Base-by-base conservation (phyloP, 2,329 filamentous ascomycete genomes). In the Clonostachys solani region DNA sequence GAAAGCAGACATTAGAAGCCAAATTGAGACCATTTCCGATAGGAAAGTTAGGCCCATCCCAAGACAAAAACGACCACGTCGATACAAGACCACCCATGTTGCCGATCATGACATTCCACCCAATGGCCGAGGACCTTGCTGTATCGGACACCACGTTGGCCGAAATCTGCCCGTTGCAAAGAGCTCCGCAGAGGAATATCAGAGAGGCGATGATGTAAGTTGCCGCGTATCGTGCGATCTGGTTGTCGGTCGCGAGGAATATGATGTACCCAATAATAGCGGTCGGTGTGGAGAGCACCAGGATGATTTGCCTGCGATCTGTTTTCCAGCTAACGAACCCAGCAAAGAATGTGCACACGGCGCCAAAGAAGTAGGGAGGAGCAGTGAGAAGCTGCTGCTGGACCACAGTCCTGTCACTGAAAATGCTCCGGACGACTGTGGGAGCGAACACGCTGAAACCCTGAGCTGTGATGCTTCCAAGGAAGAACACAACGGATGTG, bases 141-240 rank as follows among this genome's bases (percentile, higher is more conserved):
- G 86, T 87, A 54, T 89, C 86, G 5, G 81, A 83, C 8, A 88
- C 77, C 0, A 89, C 84, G 54, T 89, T 89, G 8, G 84, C 85
- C 0, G 83, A 80, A 1, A 78, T 80, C 47, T 88, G 77, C 0
- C 84, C 84, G 51, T 86, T 87, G 54, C 77, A 79, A 12, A 89
- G 73, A 0, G 84, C 74, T 0, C 84, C 85, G 42, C 81, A 77
- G 4, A 78, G 64, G 55, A 87, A 89, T 5, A 80, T 78, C 0
- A 83, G 84, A 7, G 72, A 72, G 2, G 84, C 78, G 47, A 88
- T 82, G 47, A 89, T 62, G 64, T 89, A 90, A 0, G 83, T 86
- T 0, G 84, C 86, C 1, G 76, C 85, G 59, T 89, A 90, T n/a
- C 84, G 77, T 2, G 81, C 77, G 29, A 68, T 65, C 0, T 71